A percentile compares a stretch with the other conserved stretches of the same genome.
phyloP scores from a whole-genome alignment of 208 protist genomes.

The Angomonas ambiguus region DNA sequence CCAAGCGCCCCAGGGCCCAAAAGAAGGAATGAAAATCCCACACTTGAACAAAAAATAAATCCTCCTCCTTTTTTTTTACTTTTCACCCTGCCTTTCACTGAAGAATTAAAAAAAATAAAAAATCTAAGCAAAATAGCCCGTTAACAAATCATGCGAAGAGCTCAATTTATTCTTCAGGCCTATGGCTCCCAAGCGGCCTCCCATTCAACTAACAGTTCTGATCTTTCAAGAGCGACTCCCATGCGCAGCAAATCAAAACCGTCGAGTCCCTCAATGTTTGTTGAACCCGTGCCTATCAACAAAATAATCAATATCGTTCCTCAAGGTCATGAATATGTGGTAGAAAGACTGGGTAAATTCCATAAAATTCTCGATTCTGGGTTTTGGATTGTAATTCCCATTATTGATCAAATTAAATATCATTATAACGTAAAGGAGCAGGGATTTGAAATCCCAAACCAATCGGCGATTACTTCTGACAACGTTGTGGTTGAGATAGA shows the following conservation, averaged over 20 bases:
- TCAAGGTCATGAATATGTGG: slow-evolving; percentile 91
- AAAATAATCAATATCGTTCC: slow-evolving; percentile 92
- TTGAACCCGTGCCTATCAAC: slow-evolving; percentile 66
- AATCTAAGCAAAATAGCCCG: too few species aligned
- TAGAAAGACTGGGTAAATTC: slow-evolving; percentile 94
- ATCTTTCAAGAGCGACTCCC: slow-evolving; percentile 44
- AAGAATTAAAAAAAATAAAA: too few species aligned
- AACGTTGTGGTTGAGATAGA: slow-evolving; percentile 96
- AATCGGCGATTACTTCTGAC: slow-evolving; percentile 93
- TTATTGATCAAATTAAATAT: slow-evolving; percentile 94
- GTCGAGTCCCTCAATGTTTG: slow-evolving; percentile 48
- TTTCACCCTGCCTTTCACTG: too few species aligned
- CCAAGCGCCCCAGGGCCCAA: too few species aligned
- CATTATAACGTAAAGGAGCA: slow-evolving; percentile 93
- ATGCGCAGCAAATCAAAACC: slow-evolving; percentile 24
- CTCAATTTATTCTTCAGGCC: too few species aligned
- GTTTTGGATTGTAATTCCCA: slow-evolving; percentile 88
- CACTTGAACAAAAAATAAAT: too few species aligned
- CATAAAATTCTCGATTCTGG: slow-evolving; percentile 88
- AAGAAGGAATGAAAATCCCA: too few species aligned
- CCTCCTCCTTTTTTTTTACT: too few species aligned
- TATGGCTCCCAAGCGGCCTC: too few species aligned
- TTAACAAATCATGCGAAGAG: too few species aligned
- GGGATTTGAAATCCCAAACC: slow-evolving; percentile 86
- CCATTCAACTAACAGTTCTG: background rate